These are phyloP conservation scores for Ophiocordyceps camponoti-floridani DNA, from an alignment of 2,329 filamentous ascomycete species.

Conservation along the genomic window DNA sequence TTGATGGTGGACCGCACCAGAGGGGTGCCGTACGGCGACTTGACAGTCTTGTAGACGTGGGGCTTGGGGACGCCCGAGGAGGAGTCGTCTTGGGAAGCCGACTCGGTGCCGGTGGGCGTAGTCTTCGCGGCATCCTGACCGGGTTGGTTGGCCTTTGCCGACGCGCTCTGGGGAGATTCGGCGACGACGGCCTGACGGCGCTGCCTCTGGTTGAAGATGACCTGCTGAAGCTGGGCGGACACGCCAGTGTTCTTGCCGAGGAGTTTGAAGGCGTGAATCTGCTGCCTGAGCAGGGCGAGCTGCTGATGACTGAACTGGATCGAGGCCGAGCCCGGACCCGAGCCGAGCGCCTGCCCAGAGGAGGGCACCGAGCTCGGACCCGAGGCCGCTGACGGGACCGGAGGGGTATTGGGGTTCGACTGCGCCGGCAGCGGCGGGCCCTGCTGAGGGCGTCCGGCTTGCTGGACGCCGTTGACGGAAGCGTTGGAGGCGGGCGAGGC, in stretches of 20 bases:
- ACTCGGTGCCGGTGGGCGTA: slow-evolving; percentile 18
- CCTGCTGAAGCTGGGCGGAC: slow-evolving; percentile 60
- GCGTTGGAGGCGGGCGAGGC: slow-evolving; percentile 25
- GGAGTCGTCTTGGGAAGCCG: slow-evolving; percentile 10
- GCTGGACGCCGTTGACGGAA: slow-evolving; percentile 26
- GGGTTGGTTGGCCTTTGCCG: slow-evolving; percentile 12
- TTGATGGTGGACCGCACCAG: slow-evolving; percentile 43
- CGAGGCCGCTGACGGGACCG: slow-evolving; percentile 12
- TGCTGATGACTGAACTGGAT: slow-evolving; percentile 64
- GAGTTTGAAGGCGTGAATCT: slow-evolving; percentile 83
- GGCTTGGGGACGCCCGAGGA: slow-evolving; percentile 17
- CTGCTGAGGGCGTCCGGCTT: slow-evolving; percentile 16
- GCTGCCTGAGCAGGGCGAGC: slow-evolving; percentile 57
- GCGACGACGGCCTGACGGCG: slow-evolving; percentile 39
- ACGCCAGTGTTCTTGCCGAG: slow-evolving; percentile 76
- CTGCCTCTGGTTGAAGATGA: slow-evolving; percentile 59
- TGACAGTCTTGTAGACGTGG: slow-evolving; percentile 52
- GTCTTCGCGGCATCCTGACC: slow-evolving; percentile 14
- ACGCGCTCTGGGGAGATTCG: slow-evolving; percentile 22
- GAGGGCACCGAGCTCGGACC: slow-evolving; percentile 7
- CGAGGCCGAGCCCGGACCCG: slow-evolving; percentile 14
- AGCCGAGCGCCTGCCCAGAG: slow-evolving; percentile 1
- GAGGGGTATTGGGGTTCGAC: slow-evolving; percentile 12
- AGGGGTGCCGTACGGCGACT: slow-evolving; percentile 47
- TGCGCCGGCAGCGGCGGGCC: slow-evolving; percentile 15